Evolutionary conservation across 768 basidiomycete genomes (phyloP).

Genomic region (Omphalotus guepiniiformis): DNA sequence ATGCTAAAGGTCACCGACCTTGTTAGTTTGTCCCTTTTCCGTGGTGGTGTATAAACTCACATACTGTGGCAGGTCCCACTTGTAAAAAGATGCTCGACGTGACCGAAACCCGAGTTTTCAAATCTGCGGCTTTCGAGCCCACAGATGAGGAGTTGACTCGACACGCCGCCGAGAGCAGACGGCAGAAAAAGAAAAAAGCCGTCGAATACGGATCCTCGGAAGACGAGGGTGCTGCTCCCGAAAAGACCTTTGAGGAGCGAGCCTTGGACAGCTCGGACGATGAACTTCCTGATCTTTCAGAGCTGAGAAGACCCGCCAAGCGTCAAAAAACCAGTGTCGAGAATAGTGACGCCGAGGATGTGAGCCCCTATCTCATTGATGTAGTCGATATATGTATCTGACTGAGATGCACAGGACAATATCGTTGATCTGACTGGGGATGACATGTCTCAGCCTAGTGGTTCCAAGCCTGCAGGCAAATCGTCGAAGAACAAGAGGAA

Average conservation of each 20-base stretch:
- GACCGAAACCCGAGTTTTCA: slow-evolving; percentile 49
- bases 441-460: slow-evolving; percentile 20
- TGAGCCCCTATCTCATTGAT: not conserved
- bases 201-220: slow-evolving; percentile 12
- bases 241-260: slow-evolving; percentile 23
- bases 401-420: slow-evolving; percentile 5
- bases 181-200: slow-evolving; percentile 10
- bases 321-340: slow-evolving; percentile 25
- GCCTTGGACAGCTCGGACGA: slow-evolving; percentile 43
- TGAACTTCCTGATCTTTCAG: slow-evolving; percentile 46
- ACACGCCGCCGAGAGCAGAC: slow-evolving; percentile 20
- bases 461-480: slow-evolving; percentile 4
- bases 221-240: slow-evolving; percentile 17
- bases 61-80: slow-evolving; percentile 50
- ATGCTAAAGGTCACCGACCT: slow-evolving; percentile 53
- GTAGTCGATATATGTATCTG: not conserved
- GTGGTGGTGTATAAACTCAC: no score
- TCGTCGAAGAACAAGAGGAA: slow-evolving; percentile 9
- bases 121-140: slow-evolving; percentile 65
- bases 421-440: slow-evolving; percentile 26
- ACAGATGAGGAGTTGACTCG: slow-evolving; percentile 50
- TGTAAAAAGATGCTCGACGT: slow-evolving; percentile 67
- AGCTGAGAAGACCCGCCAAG: slow-evolving; percentile 32
- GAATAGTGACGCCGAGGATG: slow-evolving; percentile 14
- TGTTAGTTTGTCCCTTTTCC: slow-evolving; percentile 33